A percentile compares a stretch with the other conserved stretches of the same genome.
phyloP scores from a whole-genome alignment of 371 early-diverging fungal genomes.

The Syncephalastrum monosporum region DNA sequence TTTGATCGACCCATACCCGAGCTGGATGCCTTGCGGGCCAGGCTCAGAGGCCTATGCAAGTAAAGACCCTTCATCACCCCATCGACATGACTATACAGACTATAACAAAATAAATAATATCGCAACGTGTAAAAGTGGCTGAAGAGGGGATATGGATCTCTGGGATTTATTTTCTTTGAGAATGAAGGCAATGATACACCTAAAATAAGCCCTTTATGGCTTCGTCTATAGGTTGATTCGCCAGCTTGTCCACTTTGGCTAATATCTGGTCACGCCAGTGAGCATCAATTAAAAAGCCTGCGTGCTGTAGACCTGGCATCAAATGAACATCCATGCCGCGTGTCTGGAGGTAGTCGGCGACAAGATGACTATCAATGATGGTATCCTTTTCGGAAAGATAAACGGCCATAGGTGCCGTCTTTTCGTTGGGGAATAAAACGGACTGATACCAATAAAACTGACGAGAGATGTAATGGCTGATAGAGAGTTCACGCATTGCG shows the following conservation, averaged over 20 bases:
- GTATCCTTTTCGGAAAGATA: constrained; percentile 49
- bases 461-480: constrained; percentile 60
- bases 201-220: neutral
- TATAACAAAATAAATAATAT: constrained; percentile 1
- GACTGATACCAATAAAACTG: constrained; percentile 65
- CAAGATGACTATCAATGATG: constrained; percentile 37
- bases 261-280: constrained; percentile 37
- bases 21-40: constrained; percentile 56
- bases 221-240: constrained; percentile 25
- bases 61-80: neutral
- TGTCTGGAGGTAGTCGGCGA: constrained; percentile 31
- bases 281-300: constrained; percentile 40
- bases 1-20: constrained; percentile 68
- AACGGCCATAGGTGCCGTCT: constrained; percentile 10
- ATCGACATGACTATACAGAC: neutral
- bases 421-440: constrained; percentile 36
- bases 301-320: constrained; percentile 52
- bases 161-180: neutral
- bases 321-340: constrained; percentile 23
- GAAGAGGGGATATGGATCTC: too few relatives aligned
- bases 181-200: too few relatives aligned
- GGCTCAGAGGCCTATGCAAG: constrained; percentile 42
- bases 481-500: constrained; percentile 64
- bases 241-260: constrained; percentile 24
- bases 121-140: too few relatives aligned